Evolutionary conservation across 768 basidiomycete genomes (phyloP).

Genomic region (Lactarius pseudohatsudake): DNA sequence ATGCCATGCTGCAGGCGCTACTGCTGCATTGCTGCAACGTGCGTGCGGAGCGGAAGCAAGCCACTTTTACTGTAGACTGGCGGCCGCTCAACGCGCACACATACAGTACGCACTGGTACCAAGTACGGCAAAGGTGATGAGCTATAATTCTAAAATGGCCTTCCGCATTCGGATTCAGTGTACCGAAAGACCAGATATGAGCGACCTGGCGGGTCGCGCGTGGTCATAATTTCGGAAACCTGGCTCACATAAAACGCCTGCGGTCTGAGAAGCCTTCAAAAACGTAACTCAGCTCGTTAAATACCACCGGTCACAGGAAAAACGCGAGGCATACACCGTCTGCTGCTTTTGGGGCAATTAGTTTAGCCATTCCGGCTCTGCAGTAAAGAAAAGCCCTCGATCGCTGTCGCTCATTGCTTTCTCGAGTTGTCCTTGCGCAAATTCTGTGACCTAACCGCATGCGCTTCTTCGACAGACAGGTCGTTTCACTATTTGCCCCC

Average conservation of each 20-base stretch:
- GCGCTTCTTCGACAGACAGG: neutral
- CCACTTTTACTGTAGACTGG: neutral
- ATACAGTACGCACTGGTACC: neutral
- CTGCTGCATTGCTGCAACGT: neutral
- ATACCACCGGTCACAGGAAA: slow-evolving; percentile 3
- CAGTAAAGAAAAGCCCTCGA: neutral
- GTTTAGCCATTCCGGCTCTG: neutral
- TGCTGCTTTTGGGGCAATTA: neutral
- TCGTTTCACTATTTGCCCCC: neutral
- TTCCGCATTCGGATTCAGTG: neutral
- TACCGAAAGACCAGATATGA: slow-evolving; percentile 2
- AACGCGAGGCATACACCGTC: neutral
- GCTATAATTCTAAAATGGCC: neutral
- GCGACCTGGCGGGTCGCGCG: slow-evolving; percentile 1
- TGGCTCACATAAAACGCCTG: neutral
- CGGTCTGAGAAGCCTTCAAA: neutral
- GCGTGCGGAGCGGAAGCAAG: neutral
- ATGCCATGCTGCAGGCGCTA: neutral
- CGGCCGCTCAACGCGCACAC: neutral
- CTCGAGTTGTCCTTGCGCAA: neutral
- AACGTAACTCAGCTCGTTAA: slow-evolving; percentile 3
- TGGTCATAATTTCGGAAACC: neutral
- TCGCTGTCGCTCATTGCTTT: neutral
- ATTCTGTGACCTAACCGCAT: neutral
- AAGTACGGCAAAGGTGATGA: neutral